Evolutionary conservation across 2,329 filamentous ascomycete species (phyloP).

Genomic region (Grosmannia penicillata): DNA sequence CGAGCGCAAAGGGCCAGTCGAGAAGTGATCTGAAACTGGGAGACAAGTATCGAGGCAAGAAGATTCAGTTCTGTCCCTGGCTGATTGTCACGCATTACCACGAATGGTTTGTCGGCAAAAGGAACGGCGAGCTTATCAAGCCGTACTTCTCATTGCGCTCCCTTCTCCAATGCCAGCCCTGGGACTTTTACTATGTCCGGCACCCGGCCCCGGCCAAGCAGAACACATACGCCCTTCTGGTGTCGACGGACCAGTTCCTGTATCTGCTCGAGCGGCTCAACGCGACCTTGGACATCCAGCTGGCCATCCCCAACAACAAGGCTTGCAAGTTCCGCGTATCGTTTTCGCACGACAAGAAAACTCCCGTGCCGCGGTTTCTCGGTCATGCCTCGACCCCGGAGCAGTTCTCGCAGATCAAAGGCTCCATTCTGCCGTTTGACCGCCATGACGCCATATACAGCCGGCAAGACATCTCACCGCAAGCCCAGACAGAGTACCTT

Average conservation of each 20-base stretch:
- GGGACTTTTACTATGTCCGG: conserved; percentile 65
- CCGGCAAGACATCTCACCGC: neutral
- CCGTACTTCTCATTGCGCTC: conserved; percentile 39
- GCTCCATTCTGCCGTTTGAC: conserved; percentile 2
- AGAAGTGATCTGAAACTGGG: neutral
- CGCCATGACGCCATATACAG: neutral
- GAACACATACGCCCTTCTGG: conserved; percentile 44
- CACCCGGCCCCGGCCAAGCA: conserved; percentile 28
- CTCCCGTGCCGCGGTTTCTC: conserved; percentile 53
- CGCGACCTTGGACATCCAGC: conserved; percentile 30
- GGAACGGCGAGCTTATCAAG: conserved; percentile 31
- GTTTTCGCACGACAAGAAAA: conserved; percentile 46
- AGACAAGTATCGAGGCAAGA: conserved; percentile 3
- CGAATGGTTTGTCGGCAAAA: conserved; percentile 39
- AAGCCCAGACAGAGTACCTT: neutral
- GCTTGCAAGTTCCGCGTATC: conserved; percentile 39
- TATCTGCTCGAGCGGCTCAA: conserved; percentile 53
- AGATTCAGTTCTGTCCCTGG: conserved; percentile 30
- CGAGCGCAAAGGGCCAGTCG: no score
- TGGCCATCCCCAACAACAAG: conserved; percentile 46
- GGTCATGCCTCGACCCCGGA: conserved; percentile 35
- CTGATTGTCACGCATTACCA: conserved; percentile 42
- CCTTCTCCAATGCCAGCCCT: conserved; percentile 45
- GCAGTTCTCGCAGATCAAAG: conserved; percentile 16
- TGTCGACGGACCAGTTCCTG: conserved; percentile 52